Evolutionary conservation across 805 yeast genomes (phyloP).

Genomic region (Millerago galiae): DNA sequence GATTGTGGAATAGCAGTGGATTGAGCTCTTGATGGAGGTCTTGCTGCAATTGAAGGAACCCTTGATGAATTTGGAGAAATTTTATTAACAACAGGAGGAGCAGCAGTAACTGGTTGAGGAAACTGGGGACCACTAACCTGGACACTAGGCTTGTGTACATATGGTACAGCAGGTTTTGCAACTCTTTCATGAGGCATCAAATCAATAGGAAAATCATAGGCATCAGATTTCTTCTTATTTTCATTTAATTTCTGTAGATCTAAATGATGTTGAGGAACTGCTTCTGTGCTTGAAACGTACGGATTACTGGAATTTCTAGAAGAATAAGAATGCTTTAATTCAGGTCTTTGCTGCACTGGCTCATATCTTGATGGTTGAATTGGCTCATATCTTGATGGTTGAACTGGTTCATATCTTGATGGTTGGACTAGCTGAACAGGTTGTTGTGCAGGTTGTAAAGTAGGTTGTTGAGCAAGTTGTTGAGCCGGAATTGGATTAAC

Average conservation of each 20-base stretch:
- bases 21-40: constrained; percentile 1
- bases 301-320: neutral
- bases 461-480: neutral
- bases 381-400: too few species aligned
- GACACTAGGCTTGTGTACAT: constrained; percentile 1
- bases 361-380: neutral
- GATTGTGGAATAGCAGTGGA: neutral
- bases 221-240: constrained; percentile 62
- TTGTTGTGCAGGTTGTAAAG: neutral
- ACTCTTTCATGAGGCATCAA: constrained; percentile 34
- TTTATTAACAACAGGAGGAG: neutral
- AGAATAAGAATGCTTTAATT: constrained; percentile 3
- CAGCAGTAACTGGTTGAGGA: neutral
- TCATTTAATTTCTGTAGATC: constrained; percentile 30
- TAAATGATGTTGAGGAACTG: constrained; percentile 11
- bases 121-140: neutral
- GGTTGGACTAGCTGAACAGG: constrained; percentile 2
- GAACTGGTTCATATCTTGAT: too few species aligned
- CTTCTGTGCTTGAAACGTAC: neutral
- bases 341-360: neutral
- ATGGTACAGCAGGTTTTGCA: constrained; percentile 4
- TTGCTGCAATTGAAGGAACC: neutral
- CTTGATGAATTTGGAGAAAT: neutral
- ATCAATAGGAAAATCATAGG: constrained; percentile 66
- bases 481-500: neutral